Evolutionary conservation across 1,284 basidiomycete species (phyloP).

Genomic region (Malassezia equina): DNA sequence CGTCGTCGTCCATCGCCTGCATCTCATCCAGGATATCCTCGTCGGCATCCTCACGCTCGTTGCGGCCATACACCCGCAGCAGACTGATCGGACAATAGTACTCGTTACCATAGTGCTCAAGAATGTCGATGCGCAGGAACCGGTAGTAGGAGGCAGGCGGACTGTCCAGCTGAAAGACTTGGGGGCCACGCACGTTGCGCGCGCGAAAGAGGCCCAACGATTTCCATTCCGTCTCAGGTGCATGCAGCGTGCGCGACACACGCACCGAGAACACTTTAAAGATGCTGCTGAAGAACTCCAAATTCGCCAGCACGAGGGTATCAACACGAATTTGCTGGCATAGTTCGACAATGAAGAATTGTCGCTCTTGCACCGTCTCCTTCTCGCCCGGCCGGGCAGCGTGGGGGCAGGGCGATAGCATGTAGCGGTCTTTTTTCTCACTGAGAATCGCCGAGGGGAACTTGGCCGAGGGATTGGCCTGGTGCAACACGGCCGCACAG

Average conservation of each 20-base stretch:
- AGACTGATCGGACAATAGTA: conserved; percentile 92
- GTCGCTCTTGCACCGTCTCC: conserved; percentile 48
- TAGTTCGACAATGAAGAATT: conserved; percentile 86
- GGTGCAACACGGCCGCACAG: conserved; percentile 83
- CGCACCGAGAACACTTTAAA: conserved; percentile 84
- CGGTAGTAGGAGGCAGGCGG: conserved; percentile 51
- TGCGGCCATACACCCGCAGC: conserved; percentile 85
- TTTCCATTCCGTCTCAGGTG: conserved; percentile 57
- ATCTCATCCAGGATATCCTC: conserved; percentile 63
- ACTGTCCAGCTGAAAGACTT: conserved; percentile 54
- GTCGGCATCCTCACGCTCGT: conserved; percentile 82
- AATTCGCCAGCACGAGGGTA: conserved; percentile 88
- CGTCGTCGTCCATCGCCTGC: conserved; percentile 32
- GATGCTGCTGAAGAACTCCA: conserved; percentile 94
- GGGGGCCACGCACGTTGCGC: conserved; percentile 81
- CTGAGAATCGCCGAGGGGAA: conserved; percentile 74
- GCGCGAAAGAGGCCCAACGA: conserved; percentile 64
- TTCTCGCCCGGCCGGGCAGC: conserved; percentile 3
- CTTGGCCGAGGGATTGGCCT: conserved; percentile 69
- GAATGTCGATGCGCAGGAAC: conserved; percentile 87
- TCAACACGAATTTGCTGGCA: conserved; percentile 96
- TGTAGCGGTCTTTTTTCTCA: conserved; percentile 85
- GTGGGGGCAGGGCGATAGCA: conserved; percentile 81
- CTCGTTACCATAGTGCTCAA: conserved; percentile 84
- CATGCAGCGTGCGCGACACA: conserved; percentile 65